phyloP scores from a whole-genome alignment of 805 yeast genomes.

The Wilhelminamyces savonicus region DNA sequence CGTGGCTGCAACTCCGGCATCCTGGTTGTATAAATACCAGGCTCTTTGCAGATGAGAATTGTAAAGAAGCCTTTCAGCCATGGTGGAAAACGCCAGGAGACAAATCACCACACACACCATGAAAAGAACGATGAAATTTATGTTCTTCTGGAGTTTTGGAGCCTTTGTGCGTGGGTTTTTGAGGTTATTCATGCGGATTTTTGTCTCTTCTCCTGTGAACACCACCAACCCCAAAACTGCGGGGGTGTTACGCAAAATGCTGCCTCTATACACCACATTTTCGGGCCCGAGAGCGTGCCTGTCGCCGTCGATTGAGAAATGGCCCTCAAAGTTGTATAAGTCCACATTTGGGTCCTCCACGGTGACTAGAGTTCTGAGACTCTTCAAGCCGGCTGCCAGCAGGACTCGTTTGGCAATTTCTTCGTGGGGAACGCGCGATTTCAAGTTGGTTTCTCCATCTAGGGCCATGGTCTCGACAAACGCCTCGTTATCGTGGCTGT shows the following conservation, averaged over 20 bases:
- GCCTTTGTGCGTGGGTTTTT: slow-evolving; percentile 88
- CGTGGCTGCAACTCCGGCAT: slow-evolving; percentile 82
- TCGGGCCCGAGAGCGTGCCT: slow-evolving; percentile 64
- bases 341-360: slow-evolving; percentile 92
- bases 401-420: slow-evolving; percentile 50
- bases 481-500: slow-evolving; percentile 53
- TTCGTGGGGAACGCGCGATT: slow-evolving; percentile 62
- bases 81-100: slow-evolving; percentile 72
- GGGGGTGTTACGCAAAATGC: slow-evolving; percentile 79
- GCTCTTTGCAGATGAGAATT: slow-evolving; percentile 31
- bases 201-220: slow-evolving; percentile 94
- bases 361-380: slow-evolving; percentile 47
- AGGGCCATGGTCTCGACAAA: slow-evolving; percentile 94
- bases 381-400: slow-evolving; percentile 44
- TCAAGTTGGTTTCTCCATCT: slow-evolving; percentile 94
- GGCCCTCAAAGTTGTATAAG: slow-evolving; percentile 87
- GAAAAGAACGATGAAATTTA: slow-evolving; percentile 76
- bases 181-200: slow-evolving; percentile 91
- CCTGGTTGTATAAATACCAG: slow-evolving; percentile 73
- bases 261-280: slow-evolving; percentile 86
- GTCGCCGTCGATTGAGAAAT: slow-evolving; percentile 37
- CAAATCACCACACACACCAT: slow-evolving; percentile 80
- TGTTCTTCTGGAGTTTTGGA: slow-evolving; percentile 80
- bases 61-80: slow-evolving; percentile 62
- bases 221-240: slow-evolving; percentile 72